Evolutionary conservation across 257 asterid genomes (phyloP).

Genomic region (Solanum bukasovii): DNA sequence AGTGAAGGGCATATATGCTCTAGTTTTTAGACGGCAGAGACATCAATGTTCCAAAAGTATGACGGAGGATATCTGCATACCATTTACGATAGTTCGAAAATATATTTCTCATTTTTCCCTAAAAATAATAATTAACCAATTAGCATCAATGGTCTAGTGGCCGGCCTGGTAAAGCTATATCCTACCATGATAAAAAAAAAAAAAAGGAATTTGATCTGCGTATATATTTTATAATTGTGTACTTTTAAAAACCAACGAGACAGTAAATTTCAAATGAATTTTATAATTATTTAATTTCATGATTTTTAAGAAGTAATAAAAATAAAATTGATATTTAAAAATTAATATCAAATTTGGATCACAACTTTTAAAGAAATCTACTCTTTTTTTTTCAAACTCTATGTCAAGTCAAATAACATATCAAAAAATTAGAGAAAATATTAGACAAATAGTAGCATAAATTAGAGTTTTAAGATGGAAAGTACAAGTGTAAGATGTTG

Average conservation of each 20-base stretch:
- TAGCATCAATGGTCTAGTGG: neutral
- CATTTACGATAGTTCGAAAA: no score
- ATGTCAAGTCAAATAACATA: neutral
- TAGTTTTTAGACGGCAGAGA: no score
- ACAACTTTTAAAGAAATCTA: neutral
- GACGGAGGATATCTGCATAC: rapidly evolving
- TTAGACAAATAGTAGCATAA: neutral
- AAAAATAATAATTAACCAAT: no score
- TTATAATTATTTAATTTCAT: no score
- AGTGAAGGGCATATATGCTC: no score
- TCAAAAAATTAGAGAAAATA: neutral
- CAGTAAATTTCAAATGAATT: no score
- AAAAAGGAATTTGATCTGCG: neutral
- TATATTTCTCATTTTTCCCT: no score
- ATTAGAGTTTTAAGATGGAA: neutral
- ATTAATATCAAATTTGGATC: neutral
- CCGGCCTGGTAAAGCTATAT: neutral
- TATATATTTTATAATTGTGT: no score
- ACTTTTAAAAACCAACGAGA: no score
- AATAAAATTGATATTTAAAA: neutral
- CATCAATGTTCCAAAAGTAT: no score
- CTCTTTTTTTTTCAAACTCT: neutral
- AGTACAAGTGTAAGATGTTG: neutral
- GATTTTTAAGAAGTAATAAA: neutral
- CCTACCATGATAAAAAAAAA: neutral